These are phyloP conservation scores for Penicillium sp. DNA, from an alignment of 2,329 filamentous ascomycete genomes.

Conservation along the genomic window DNA sequence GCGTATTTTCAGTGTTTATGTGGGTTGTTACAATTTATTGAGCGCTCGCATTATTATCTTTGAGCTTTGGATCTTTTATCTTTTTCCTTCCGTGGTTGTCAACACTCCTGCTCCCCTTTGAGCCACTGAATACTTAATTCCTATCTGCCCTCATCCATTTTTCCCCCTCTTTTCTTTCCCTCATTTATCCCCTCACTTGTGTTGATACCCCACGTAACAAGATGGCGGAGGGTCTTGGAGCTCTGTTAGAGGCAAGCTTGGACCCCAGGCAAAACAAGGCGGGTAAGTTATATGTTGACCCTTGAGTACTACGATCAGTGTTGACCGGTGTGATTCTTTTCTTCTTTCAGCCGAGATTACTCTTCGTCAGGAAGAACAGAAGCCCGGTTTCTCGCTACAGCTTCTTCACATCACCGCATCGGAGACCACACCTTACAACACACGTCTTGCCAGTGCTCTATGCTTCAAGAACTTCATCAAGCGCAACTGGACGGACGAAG, in stretches of 20 bases:
- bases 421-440: slow-evolving; percentile 69
- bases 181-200: slow-evolving; percentile 17
- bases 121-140: neutral
- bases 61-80: slow-evolving; percentile 16
- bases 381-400: slow-evolving; percentile 81
- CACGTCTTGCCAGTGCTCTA: slow-evolving; percentile 80
- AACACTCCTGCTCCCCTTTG: neutral
- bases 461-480: slow-evolving; percentile 99
- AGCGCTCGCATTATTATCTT: slow-evolving; percentile 22
- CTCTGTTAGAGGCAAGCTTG: slow-evolving; percentile 82
- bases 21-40: slow-evolving; percentile 27
- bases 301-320: neutral
- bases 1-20: slow-evolving; percentile 19
- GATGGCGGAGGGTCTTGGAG: slow-evolving; percentile 63
- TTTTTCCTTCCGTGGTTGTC: slow-evolving; percentile 12
- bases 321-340: slow-evolving; percentile 4
- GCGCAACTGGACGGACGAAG: slow-evolving; percentile 92
- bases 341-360: slow-evolving; percentile 69
- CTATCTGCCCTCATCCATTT: neutral
- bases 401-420: slow-evolving; percentile 89
- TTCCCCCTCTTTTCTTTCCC: slow-evolving; percentile 4
- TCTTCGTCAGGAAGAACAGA: slow-evolving; percentile 74
- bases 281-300: slow-evolving; percentile 57
- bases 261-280: slow-evolving; percentile 85
- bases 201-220: slow-evolving; percentile 34